phyloP scores from a whole-genome alignment of 768 basidiomycete species.

The Lactifluus volemus region DNA sequence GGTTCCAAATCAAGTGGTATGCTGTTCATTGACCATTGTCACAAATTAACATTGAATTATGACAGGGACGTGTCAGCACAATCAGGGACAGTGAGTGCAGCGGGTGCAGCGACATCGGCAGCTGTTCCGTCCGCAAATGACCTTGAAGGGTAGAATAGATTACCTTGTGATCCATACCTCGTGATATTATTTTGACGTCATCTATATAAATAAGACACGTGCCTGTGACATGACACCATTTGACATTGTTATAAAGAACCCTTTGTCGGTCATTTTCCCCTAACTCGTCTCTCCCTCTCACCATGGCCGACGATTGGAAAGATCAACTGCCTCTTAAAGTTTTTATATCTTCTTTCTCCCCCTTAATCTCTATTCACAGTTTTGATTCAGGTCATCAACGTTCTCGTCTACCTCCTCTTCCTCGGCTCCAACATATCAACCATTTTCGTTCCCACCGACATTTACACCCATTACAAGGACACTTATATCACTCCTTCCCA shows the following conservation, averaged over 20 bases:
- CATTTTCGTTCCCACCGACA: conserved; percentile 62
- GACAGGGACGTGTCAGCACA: conserved; percentile 33
- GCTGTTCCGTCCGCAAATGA: conserved; percentile 69
- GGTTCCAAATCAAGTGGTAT: conserved; percentile 84
- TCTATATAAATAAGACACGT: neutral
- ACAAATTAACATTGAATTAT: neutral
- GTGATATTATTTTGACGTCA: neutral
- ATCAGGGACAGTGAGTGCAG: conserved; percentile 31
- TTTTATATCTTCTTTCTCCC: neutral
- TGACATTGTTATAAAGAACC: neutral
- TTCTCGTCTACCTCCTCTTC: conserved; percentile 76
- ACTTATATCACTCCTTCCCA: conserved; percentile 94
- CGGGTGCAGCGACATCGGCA: conserved; percentile 62
- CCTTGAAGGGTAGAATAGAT: conserved; percentile 32
- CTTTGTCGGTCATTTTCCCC: neutral
- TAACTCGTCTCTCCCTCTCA: neutral
- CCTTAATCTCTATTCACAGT: neutral
- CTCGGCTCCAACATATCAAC: conserved; percentile 89
- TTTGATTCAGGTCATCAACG: conserved; percentile 49
- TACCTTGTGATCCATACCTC: no score
- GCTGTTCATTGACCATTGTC: conserved; percentile 22
- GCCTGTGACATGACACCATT: neutral
- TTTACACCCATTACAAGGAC: conserved; percentile 67
- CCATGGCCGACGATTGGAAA: conserved; percentile 42
- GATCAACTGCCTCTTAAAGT: conserved; percentile 82